A percentile compares a stretch with the other conserved stretches of the same genome.
Conservation (phyloP, 2,329 filamentous ascomycete species). For the Fusarium sp. region DNA sequence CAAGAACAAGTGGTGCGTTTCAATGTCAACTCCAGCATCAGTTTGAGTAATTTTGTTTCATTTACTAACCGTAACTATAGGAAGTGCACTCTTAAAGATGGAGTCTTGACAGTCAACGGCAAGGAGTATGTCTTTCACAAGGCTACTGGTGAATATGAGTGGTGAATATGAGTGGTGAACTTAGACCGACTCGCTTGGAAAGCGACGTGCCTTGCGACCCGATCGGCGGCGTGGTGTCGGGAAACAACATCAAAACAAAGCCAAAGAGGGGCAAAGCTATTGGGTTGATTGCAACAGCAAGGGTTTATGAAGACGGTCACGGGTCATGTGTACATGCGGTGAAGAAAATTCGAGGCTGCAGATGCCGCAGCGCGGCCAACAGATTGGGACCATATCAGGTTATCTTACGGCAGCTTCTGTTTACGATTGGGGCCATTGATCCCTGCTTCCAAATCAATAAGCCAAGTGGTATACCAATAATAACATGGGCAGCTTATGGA, state of each 20-base stretch:
- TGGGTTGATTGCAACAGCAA: slow-evolving; percentile 2
- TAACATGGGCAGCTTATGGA: slow-evolving; percentile 2
- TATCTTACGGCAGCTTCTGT: slow-evolving; percentile 14
- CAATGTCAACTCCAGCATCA: neutral
- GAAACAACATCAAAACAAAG: slow-evolving; percentile 28
- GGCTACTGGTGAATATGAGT: slow-evolving; percentile 96
- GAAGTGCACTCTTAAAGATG: slow-evolving; percentile 99
- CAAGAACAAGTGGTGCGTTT: slow-evolving; percentile 91
- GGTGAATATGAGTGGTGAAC: slow-evolving; percentile 93
- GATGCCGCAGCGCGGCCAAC: slow-evolving; percentile 36
- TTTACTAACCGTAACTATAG: slow-evolving; percentile 50
- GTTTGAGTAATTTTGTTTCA: neutral
- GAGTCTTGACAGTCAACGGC: slow-evolving; percentile 90
- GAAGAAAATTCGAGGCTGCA: slow-evolving; percentile 16
- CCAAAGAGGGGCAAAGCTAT: neutral
- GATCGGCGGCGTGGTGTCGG: neutral
- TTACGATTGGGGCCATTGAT: neutral
- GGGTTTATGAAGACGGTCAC: slow-evolving; percentile 11
- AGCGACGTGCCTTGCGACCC: neutral
- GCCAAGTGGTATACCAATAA: slow-evolving; percentile 19
- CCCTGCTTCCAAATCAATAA: slow-evolving; percentile 17
- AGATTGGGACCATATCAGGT: slow-evolving; percentile 33
- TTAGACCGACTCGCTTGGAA: neutral
- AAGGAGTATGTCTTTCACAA: slow-evolving; percentile 99
- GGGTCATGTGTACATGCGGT: slow-evolving; percentile 17